A percentile compares a stretch with the other conserved stretches of the same genome.
Evolutionary conservation across 2,329 filamentous ascomycete species (phyloP).

Genomic region (Pleomassaria siparia): DNA sequence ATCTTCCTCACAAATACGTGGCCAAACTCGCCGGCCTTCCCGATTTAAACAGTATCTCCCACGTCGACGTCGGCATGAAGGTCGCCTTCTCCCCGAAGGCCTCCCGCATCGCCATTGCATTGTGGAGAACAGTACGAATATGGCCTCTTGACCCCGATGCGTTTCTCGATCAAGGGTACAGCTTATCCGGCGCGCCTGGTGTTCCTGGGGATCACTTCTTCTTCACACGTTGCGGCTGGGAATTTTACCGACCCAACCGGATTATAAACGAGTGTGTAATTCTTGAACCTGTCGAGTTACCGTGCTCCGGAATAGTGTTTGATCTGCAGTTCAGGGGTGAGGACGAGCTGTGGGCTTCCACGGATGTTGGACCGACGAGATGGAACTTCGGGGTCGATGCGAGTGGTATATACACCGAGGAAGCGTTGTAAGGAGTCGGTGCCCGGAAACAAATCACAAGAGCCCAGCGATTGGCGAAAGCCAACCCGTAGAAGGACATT

Average conservation of each 20-base stretch:
- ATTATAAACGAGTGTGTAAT: slow-evolving; percentile 12
- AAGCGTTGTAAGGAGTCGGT: too few relatives aligned
- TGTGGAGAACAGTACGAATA: slow-evolving; percentile 23
- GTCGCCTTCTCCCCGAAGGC: slow-evolving; percentile 18
- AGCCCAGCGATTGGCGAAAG: too few relatives aligned
- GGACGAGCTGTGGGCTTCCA: slow-evolving; percentile 26
- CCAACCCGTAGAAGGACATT: too few relatives aligned
- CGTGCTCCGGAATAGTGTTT: slow-evolving; percentile 15
- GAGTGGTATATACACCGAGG: too few relatives aligned
- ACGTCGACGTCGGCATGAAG: slow-evolving; percentile 20
- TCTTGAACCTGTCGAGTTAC: slow-evolving; percentile 19
- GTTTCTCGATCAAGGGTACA: slow-evolving; percentile 18
- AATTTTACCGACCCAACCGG: slow-evolving; percentile 7
- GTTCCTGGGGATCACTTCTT: slow-evolving; percentile 12
- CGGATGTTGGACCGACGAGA: slow-evolving; percentile 16
- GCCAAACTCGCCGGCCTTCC: slow-evolving; percentile 18
- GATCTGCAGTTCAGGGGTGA: slow-evolving; percentile 19
- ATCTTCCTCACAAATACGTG: slow-evolving; percentile 16
- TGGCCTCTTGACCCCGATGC: slow-evolving; percentile 20
- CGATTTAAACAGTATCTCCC: slow-evolving; percentile 14
- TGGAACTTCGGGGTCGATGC: slow-evolving; percentile 18
- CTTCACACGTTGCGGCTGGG: slow-evolving; percentile 10
- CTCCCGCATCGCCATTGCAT: slow-evolving; percentile 24
- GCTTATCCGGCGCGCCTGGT: background rate
- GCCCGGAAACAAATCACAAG: too few relatives aligned